These are phyloP conservation scores for Fagopyrum homotropicum DNA, from an alignment of 148 eudicot genomes.

Conservation along the genomic window DNA sequence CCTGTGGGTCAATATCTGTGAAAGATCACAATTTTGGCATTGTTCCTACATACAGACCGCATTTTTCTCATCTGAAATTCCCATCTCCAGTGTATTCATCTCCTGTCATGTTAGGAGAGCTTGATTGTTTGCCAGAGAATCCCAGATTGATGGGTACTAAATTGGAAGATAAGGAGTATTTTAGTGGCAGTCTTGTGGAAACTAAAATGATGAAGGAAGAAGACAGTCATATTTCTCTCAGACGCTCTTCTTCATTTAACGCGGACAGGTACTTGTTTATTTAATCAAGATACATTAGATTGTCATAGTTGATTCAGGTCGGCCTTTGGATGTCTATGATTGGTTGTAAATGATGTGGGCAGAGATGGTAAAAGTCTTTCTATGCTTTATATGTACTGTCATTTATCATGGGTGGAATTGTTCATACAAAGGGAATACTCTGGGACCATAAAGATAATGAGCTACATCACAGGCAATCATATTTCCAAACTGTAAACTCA, in stretches of 20 bases:
- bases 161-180: conserved; percentile 85
- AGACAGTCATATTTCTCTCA: conserved; percentile 37
- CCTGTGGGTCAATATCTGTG: conserved; percentile 89
- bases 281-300: neutral
- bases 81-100: conserved; percentile 83
- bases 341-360: neutral
- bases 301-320: neutral
- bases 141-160: conserved; percentile 52
- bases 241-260: conserved; percentile 69
- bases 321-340: neutral
- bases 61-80: conserved; percentile 58
- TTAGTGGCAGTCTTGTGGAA: conserved; percentile 88
- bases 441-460: neutral
- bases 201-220: conserved; percentile 57
- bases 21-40: conserved; percentile 87
- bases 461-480: neutral
- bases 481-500: neutral
- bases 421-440: neutral
- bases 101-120: conserved; percentile 70
- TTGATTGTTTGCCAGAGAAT: conserved; percentile 68
- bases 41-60: conserved; percentile 67
- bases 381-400: neutral
- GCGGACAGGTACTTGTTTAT: conserved; percentile 53
- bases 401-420: neutral
- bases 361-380: neutral